Conservation (phyloP, 208 protist species). For the Wallacemonas collosoma region DNA sequence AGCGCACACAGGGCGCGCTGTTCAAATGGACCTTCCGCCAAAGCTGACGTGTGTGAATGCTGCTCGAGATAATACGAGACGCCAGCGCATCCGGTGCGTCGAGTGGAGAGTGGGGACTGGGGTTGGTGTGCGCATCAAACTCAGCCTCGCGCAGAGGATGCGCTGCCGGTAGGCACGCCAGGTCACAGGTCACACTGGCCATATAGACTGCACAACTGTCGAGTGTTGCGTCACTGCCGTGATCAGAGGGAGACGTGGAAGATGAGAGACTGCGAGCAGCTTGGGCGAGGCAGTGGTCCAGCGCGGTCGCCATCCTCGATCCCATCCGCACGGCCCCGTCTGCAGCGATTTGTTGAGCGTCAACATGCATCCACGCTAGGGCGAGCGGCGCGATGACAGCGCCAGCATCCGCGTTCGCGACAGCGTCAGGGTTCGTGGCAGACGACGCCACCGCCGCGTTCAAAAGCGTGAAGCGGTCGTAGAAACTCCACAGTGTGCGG, state of each 20-base stretch:
- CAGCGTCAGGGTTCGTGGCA: background rate
- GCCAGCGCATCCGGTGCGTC: background rate
- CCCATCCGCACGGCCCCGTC: background rate
- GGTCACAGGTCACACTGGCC: constrained; percentile 5
- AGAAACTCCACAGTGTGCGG: constrained; percentile 2
- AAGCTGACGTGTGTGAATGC: background rate
- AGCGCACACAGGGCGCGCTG: background rate
- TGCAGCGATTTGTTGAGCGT: background rate
- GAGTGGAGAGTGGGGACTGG: background rate
- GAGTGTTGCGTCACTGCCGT: background rate
- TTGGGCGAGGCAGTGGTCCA: background rate
- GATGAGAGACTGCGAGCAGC: background rate
- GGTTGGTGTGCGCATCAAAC: too few relatives aligned
- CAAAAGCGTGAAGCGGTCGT: constrained; percentile 3
- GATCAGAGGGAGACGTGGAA: background rate
- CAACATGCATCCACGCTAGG: background rate
- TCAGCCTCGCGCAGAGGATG: too few relatives aligned
- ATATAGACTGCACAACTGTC: constrained; percentile 5
- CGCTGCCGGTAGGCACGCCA: too few relatives aligned
- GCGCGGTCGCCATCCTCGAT: background rate
- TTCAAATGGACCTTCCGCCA: background rate
- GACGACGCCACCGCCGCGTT: background rate
- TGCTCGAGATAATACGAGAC: background rate
- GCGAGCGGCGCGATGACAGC: background rate
- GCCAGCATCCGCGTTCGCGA: too few relatives aligned